These are phyloP conservation scores for Stagonosporopsis chrysanthemi DNA, from an alignment of 2,329 filamentous ascomycete genomes.

Conservation along the genomic window DNA sequence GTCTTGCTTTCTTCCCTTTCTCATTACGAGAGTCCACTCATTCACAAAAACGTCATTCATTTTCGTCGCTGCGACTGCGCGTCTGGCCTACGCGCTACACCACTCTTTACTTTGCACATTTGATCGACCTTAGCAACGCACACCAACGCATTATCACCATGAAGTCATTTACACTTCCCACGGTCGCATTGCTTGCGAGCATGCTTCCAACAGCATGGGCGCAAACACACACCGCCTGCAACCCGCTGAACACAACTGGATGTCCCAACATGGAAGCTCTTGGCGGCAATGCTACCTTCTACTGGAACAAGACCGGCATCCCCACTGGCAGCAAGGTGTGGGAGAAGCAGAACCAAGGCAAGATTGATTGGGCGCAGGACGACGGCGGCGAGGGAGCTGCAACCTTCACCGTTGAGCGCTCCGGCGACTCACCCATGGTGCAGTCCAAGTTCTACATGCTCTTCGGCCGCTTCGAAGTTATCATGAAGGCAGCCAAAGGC, in stretches of 20 bases:
- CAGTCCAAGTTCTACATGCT: constrained; percentile 66
- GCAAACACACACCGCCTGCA: constrained; percentile 80
- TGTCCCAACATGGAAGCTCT: constrained; percentile 78
- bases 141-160: constrained; percentile 28
- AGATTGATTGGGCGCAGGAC: constrained; percentile 64
- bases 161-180: constrained; percentile 45
- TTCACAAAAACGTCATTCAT: constrained; percentile 33
- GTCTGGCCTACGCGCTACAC: constrained; percentile 49
- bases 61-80: constrained; percentile 32
- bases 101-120: constrained; percentile 32
- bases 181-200: constrained; percentile 47
- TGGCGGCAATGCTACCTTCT: constrained; percentile 62
- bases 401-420: constrained; percentile 73
- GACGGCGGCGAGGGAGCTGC: constrained; percentile 61
- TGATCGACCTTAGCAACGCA: not conserved
- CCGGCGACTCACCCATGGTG: constrained; percentile 79
- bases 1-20: constrained; percentile 23
- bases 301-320: constrained; percentile 61
- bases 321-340: constrained; percentile 58
- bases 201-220: constrained; percentile 61
- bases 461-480: constrained; percentile 60
- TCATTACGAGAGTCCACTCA: constrained; percentile 40
- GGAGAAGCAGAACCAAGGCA: constrained; percentile 70
- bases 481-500: constrained; percentile 58
- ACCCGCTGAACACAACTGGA: constrained; percentile 71